Evolutionary conservation across 2,329 filamentous ascomycete genomes (phyloP), one percentile per base, ranked within the genome.

Genomic region (Trichophyton verrucosum): DNA sequence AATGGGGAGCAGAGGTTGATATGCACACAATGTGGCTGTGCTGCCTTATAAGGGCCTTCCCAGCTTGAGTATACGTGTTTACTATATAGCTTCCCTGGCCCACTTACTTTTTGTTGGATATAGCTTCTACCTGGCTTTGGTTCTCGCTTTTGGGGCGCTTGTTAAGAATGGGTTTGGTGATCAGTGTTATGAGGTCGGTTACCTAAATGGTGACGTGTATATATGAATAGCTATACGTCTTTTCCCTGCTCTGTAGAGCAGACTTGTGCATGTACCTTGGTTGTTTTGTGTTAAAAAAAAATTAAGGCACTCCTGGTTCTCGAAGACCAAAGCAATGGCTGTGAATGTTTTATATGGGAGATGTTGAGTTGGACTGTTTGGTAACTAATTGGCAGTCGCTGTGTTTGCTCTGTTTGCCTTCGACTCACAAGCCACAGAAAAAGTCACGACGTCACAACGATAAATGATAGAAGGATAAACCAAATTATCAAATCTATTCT

Each of bases 1-100:
- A 79, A 78, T 6, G 76, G 74, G 47, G 77, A 75, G 59, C 81
- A 83, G 68, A 78, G 77, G 62, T 71, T 88, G 64, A 77, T 85
- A n/a, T 89, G 86, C 70, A 79, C 79, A 40, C 78, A 76, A 53
- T 89, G 79, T 60, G 62, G 64, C n/a, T 58, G 46, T 46, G 60
- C 62, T 36, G 62, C 62, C 30, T 47, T 53, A 13, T 64, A 59
- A 59, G 24, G 40, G 22, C 9, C 15, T 6, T 8, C 17, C 24
- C 7, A 55, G 8, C 49, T 13, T 17, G 27, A 5, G 33, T 13
- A 38, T 13, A 13, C 3, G 9, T 38, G 33, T 38, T 13, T 38
- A 38, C 33, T 20, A 9, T 5, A 33, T 8, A n/a, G 8, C 30
- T 27, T 20, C 7, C n/a, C 15, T 22, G 11, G 11, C 22, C 13